A percentile compares a stretch with the other conserved stretches of the same genome.
These are phyloP conservation scores for Tolypocladium pustulatum DNA, from an alignment of 2,329 filamentous ascomycete genomes.

Conservation along the genomic window DNA sequence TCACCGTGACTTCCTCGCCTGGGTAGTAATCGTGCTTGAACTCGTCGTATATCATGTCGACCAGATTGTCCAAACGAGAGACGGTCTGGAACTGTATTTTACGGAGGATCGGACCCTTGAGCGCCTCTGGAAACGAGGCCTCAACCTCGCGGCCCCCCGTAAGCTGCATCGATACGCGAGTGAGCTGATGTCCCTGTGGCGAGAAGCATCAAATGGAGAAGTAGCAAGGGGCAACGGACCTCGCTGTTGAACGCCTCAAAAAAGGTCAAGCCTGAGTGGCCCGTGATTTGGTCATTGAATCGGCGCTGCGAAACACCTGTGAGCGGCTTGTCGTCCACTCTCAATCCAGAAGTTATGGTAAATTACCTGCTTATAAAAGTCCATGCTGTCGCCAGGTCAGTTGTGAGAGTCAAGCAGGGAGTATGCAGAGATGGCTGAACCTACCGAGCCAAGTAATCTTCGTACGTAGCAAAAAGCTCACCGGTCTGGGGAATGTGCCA, in stretches of 20 bases:
- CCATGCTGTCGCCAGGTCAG: slow-evolving; percentile 48
- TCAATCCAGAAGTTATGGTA: neutral
- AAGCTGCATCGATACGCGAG: slow-evolving; percentile 35
- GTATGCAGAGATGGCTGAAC: slow-evolving; percentile 16
- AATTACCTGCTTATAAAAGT: slow-evolving; percentile 80
- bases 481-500: slow-evolving; percentile 87
- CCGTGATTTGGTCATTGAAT: slow-evolving; percentile 94
- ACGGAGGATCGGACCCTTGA: slow-evolving; percentile 83
- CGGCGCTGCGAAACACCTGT: slow-evolving; percentile 45
- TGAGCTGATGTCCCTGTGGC: neutral
- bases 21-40: slow-evolving; percentile 90
- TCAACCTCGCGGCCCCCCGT: slow-evolving; percentile 82
- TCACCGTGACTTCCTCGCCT: slow-evolving; percentile 70
- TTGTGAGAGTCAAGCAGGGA: neutral
- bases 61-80: slow-evolving; percentile 75
- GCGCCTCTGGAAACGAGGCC: slow-evolving; percentile 77
- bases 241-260: slow-evolving; percentile 89
- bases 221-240: slow-evolving; percentile 40
- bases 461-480: slow-evolving; percentile 82
- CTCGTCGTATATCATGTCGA: slow-evolving; percentile 59
- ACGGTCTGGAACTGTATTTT: slow-evolving; percentile 86
- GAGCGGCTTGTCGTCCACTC: slow-evolving; percentile 1
- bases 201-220: neutral
- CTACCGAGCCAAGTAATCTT: slow-evolving; percentile 76
- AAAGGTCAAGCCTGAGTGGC: slow-evolving; percentile 81